Evolutionary conservation across 176 grass and related monocot species (phyloP).

Genomic region (Pontederia crassipes): DNA sequence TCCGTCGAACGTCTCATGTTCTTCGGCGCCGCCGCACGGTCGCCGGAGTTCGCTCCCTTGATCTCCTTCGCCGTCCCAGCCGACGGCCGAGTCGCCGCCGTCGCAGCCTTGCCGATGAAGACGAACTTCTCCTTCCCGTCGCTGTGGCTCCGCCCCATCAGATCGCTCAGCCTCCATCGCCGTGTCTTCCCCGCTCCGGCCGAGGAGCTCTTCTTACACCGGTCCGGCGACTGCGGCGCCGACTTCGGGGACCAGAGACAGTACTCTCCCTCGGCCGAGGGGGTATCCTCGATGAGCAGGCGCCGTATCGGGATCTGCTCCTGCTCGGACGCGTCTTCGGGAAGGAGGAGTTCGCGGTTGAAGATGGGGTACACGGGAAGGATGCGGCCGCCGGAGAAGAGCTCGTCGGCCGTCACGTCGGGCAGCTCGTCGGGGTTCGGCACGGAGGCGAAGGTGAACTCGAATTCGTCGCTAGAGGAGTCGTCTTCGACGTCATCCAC

Average conservation of each 20-base stretch:
- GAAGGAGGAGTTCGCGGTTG: conserved; percentile 1
- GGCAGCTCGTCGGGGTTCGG: background rate
- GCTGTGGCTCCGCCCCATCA: conserved; percentile 23
- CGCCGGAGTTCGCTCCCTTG: background rate
- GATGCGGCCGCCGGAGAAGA: conserved; percentile 15
- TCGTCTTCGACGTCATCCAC: background rate
- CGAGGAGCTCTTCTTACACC: conserved; percentile 16
- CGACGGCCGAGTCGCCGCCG: background rate
- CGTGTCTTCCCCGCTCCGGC: conserved; percentile 3
- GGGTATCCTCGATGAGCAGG: background rate
- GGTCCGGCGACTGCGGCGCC: background rate
- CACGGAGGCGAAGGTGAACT: conserved; percentile 6
- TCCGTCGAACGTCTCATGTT: background rate
- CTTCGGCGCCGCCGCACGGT: background rate
- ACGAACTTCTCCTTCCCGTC: conserved; percentile 22
- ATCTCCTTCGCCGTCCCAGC: background rate
- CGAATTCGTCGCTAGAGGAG: conserved; percentile 8
- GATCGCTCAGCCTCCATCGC: conserved; percentile 12
- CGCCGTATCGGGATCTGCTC: background rate
- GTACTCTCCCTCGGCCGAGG: background rate
- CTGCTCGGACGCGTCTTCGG: background rate
- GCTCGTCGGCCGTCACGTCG: conserved; percentile 8
- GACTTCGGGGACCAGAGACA: background rate
- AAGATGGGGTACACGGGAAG: conserved; percentile 11
- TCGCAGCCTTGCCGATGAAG: background rate